These are phyloP conservation scores for Lentinula detonsa DNA, from an alignment of 768 basidiomycete genomes.

Conservation along the genomic window DNA sequence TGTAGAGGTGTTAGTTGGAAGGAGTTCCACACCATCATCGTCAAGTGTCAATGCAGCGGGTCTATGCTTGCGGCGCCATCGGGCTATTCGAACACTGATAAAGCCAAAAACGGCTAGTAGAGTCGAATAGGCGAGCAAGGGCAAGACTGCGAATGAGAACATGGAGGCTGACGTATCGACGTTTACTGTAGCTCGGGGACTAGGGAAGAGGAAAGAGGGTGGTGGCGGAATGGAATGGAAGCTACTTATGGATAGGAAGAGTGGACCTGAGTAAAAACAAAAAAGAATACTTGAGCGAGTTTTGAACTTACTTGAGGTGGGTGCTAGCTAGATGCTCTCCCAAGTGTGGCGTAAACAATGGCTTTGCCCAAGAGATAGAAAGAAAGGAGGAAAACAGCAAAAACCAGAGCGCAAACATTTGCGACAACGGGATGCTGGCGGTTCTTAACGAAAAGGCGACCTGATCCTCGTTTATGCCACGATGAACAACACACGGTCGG, in stretches of 20 bases:
- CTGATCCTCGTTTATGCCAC: neutral
- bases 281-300: neutral
- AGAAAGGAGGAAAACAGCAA: neutral
- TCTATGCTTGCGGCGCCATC: constrained; percentile 1
- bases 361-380: neutral
- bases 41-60: constrained; percentile 2
- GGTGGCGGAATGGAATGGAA: neutral
- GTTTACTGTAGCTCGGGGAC: neutral
- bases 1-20: constrained; percentile 3
- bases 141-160: constrained; percentile 1
- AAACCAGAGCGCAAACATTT: neutral
- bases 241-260: neutral
- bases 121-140: neutral
- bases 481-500: neutral
- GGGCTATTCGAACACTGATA: constrained; percentile 6
- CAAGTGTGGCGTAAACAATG: neutral
- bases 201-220: constrained; percentile 1
- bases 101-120: constrained; percentile 3
- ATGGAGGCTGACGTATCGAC: neutral
- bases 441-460: neutral
- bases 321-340: neutral
- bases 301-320: neutral
- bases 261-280: neutral
- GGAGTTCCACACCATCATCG: constrained; percentile 1
- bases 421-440: neutral